Evolutionary conservation across 768 basidiomycete species (phyloP), one percentile per base, ranked within the genome.

Genomic region (Megacollybia marginata): DNA sequence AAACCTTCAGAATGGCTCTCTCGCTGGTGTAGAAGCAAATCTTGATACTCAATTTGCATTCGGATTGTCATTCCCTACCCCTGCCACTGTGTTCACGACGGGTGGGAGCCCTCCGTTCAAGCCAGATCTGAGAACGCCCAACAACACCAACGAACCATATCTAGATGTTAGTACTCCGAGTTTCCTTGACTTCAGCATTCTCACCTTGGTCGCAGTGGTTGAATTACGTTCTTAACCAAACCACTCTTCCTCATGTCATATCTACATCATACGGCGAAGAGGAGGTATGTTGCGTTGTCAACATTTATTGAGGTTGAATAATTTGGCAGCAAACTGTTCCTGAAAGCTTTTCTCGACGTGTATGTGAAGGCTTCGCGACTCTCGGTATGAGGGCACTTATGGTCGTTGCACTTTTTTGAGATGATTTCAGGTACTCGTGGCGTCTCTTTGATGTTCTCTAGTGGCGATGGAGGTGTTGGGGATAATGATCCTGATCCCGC

Each of bases 181-280:
- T 6, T 23, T 16, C 0, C 19, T 49, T 40, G 48, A 47, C 46
- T 9, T 40, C 47, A 47, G 0, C 19, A 35, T 23, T 28, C 10
- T 19, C 51, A 23, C 62, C 61, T 47, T 61, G 54, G 51, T 49
- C 44, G 18, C 56, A 83, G 69, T 88, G 85, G 85, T 64, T 88
- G 13, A 71, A 82, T 38, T 81, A 74, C 50, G 59, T 86, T n/a
- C 64, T 78, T 0, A 55, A 54, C 11, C 72, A 76, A n/a, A 46
- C 64, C 9, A 59, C 68, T 35, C 61, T 74, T 2, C 83, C 85
- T 12, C 73, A 78, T 53, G 69, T 78, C 5, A 85, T 89, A 36
- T 83, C 83, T 0, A 87, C 83, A 0, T 84, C 82, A 54, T 88
- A 88, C 58, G 82, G 74, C 4, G 85, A 88, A 44, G 74, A 79